These are phyloP conservation scores for Truncatella angustata DNA, from an alignment of 2,329 filamentous ascomycete species.

Conservation along the genomic window DNA sequence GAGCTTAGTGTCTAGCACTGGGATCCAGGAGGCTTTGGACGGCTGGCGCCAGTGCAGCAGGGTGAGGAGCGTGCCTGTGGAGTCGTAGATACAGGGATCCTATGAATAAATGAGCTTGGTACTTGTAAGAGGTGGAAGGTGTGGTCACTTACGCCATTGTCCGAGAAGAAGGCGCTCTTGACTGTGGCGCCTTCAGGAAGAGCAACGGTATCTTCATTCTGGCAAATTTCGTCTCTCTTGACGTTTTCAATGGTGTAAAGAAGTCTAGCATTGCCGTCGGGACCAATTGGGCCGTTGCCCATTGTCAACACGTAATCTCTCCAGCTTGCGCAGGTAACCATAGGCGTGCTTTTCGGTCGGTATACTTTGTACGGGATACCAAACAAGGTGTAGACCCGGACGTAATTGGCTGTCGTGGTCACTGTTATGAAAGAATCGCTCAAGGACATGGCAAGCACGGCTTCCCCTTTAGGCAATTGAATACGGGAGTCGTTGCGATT, in stretches of 20 bases:
- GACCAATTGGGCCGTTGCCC: conserved; percentile 83
- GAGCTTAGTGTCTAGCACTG: conserved; percentile 83
- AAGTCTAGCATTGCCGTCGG: conserved; percentile 74
- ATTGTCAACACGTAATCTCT: conserved; percentile 95
- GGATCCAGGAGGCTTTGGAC: conserved; percentile 86
- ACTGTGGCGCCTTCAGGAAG: conserved; percentile 72
- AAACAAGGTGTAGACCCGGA: conserved; percentile 89
- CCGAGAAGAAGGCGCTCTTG: conserved; percentile 86
- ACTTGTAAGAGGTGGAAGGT: neutral
- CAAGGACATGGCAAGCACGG: conserved; percentile 82
- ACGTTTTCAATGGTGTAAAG: conserved; percentile 94
- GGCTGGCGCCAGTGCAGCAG: conserved; percentile 87
- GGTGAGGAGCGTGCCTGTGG: conserved; percentile 81
- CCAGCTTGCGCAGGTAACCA: conserved; percentile 92
- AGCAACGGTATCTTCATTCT: conserved; percentile 89
- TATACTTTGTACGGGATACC: conserved; percentile 88
- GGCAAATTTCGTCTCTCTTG: conserved; percentile 88
- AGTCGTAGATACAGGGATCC: conserved; percentile 97
- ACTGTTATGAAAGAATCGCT: conserved; percentile 90
- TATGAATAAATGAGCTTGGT: conserved; percentile 31
- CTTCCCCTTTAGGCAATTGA: conserved; percentile 81
- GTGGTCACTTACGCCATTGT: conserved; percentile 67
- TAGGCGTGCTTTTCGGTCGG: conserved; percentile 84
- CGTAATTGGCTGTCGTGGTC: conserved; percentile 82
- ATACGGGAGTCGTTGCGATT: conserved; percentile 87